Percentiles rank a stretch among this genome's conserved stretches.
phyloP scores from a whole-genome alignment of 495 filamentous ascomycete genomes.

The Trichoderma erinaceum region DNA sequence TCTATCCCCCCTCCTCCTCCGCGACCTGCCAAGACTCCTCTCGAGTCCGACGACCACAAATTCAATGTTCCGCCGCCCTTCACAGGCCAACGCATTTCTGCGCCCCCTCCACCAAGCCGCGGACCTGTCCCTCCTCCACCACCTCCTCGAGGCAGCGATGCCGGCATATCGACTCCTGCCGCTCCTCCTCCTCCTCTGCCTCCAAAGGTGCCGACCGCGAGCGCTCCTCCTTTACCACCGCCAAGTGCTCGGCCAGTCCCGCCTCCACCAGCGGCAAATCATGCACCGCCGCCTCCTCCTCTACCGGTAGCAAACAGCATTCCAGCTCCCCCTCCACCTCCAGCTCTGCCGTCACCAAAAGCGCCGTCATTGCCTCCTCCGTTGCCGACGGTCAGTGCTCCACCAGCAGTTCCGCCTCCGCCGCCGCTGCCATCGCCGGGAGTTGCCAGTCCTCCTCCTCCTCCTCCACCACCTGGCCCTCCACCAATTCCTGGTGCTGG shows the following conservation, averaged over 20 bases:
- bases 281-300: conserved; percentile 45
- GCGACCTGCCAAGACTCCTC: conserved; percentile 76
- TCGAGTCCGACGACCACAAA: conserved; percentile 58
- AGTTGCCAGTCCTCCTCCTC: conserved; percentile 19
- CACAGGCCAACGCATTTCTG: conserved; percentile 50
- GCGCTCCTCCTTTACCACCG: conserved; percentile 56
- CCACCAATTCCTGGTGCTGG: conserved; percentile 29
- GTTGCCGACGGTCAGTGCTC: conserved; percentile 25
- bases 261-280: conserved; percentile 33
- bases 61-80: conserved; percentile 84
- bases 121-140: conserved; percentile 61
- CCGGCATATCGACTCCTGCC: conserved; percentile 23
- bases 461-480: conserved; percentile 30
- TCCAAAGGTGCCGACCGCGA: conserved; percentile 58
- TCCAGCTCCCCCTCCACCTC: conserved; percentile 37
- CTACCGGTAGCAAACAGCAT: conserved; percentile 19
- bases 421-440: conserved; percentile 28
- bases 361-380: conserved; percentile 28
- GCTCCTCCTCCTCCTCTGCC: conserved; percentile 58
- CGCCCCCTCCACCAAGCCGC: conserved; percentile 69
- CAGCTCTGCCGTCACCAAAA: conserved; percentile 22
- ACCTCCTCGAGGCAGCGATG: conserved; percentile 47
- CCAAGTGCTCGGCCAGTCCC: conserved; percentile 36
- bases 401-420: conserved; percentile 35
- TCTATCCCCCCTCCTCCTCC: conserved; percentile 69